These are phyloP conservation scores for Neurospora sp. DNA, from an alignment of 495 filamentous ascomycete genomes.

Conservation along the genomic window DNA sequence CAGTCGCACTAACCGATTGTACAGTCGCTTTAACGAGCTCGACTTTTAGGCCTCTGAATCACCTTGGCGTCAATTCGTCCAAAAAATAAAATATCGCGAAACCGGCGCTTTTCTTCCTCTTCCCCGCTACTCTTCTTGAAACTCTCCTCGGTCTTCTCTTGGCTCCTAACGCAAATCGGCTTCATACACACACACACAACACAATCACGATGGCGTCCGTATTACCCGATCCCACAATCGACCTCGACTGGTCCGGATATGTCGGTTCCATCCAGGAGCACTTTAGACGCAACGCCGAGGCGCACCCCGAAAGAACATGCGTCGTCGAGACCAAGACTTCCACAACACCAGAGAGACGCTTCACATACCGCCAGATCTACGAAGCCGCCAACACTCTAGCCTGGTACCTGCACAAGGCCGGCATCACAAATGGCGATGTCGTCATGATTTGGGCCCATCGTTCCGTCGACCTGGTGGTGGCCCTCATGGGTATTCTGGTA, in stretches of 20 bases:
- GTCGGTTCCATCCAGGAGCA: constrained; percentile 42
- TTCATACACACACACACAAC: not conserved
- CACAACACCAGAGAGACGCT: constrained; percentile 49
- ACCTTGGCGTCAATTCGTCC: not conserved
- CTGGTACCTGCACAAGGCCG: constrained; percentile 63
- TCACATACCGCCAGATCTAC: constrained; percentile 84
- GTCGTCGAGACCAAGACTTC: constrained; percentile 72
- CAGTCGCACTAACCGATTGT: not conserved
- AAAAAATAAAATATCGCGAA: not conserved
- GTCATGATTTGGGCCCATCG: constrained; percentile 90
- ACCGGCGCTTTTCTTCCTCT: not conserved
- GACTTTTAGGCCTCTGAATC: not conserved
- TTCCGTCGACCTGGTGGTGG: constrained; percentile 61
- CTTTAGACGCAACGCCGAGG: constrained; percentile 50
- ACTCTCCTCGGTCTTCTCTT: not conserved
- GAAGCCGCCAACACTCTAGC: constrained; percentile 74
- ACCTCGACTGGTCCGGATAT: constrained; percentile 78
- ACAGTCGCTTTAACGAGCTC: too few species aligned
- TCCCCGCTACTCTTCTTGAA: not conserved
- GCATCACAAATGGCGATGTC: constrained; percentile 72
- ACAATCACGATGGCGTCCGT: not conserved
- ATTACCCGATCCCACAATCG: constrained; percentile 63
- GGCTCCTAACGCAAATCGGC: not conserved
- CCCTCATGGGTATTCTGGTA: constrained; percentile 50
- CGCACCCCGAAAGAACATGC: constrained; percentile 67